phyloP scores from a whole-genome alignment of 139 green algal species.

The Picochlorum costavermella region DNA sequence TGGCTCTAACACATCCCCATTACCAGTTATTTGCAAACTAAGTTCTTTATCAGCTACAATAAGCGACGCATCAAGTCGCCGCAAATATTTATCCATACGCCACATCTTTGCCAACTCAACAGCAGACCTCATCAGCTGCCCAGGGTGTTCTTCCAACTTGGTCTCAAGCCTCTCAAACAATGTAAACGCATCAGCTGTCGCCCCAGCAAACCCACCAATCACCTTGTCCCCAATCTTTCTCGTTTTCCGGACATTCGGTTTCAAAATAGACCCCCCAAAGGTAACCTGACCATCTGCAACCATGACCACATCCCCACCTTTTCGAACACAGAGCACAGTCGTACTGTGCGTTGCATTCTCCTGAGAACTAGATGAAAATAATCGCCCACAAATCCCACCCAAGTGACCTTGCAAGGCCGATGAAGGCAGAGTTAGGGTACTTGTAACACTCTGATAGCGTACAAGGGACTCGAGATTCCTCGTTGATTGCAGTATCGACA shows the following conservation, averaged over 20 bases:
- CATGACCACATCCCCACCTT: slow-evolving; percentile 64
- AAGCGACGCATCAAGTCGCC: slow-evolving; percentile 72
- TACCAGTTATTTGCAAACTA: slow-evolving; percentile 75
- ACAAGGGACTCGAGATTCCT: no score
- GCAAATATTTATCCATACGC: slow-evolving; percentile 86
- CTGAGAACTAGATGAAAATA: no score
- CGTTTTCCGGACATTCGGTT: slow-evolving; percentile 83
- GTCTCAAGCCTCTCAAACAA: slow-evolving; percentile 81
- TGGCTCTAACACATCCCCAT: slow-evolving; percentile 85
- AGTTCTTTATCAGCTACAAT: slow-evolving; percentile 69
- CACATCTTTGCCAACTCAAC: slow-evolving; percentile 92
- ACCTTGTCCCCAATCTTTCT: slow-evolving; percentile 51
- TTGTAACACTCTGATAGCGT: no score
- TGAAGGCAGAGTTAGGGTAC: no score
- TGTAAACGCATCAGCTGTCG: slow-evolving; percentile 83
- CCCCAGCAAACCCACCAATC: slow-evolving; percentile 72
- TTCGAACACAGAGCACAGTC: slow-evolving; percentile 75
- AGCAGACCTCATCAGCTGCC: slow-evolving; percentile 72
- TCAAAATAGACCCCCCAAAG: slow-evolving; percentile 60
- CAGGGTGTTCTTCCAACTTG: slow-evolving; percentile 80
- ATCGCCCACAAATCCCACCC: no score
- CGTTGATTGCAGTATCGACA: no score
- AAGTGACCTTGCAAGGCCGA: no score
- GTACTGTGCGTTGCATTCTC: slow-evolving; percentile 28
- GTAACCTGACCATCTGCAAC: slow-evolving; percentile 86